Evolutionary conservation across 176 grass and related monocot genomes (phyloP).

Genomic region (Oryza coarctata): DNA sequence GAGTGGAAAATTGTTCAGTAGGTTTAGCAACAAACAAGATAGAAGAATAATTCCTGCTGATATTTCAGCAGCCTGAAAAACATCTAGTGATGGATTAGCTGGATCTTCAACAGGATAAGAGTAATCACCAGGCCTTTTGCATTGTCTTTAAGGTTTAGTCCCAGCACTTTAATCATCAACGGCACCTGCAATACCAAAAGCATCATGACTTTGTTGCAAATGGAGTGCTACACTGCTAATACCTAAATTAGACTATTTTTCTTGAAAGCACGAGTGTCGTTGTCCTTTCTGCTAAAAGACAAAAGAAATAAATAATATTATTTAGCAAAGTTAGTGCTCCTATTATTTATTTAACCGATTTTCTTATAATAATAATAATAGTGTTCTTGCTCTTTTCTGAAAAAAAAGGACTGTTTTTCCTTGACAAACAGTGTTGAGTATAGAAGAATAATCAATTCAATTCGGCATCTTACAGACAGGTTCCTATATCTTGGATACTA

Average conservation of each 20-base stretch:
- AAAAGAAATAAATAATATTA: no score
- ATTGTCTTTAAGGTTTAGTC: slow-evolving; percentile 25
- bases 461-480: not conserved
- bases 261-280: not conserved
- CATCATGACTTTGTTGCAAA: not conserved
- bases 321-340: no score
- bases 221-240: not conserved
- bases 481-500: no score
- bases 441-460: not conserved
- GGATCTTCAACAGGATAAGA: not conserved
- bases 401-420: not conserved
- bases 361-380: not conserved
- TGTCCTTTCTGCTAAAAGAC: not conserved
- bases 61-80: not conserved
- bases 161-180: slow-evolving; percentile 24
- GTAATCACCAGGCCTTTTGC: slow-evolving; percentile 42
- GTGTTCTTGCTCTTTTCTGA: not conserved
- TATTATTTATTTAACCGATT: not conserved
- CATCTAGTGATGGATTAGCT: not conserved
- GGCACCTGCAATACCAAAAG: slow-evolving; percentile 39
- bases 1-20: not conserved
- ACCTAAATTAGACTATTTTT: no score
- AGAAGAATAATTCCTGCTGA: not conserved
- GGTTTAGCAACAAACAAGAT: not conserved
- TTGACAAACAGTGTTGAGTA: not conserved